phyloP scores from a whole-genome alignment of 768 basidiomycete species.

The Dacryopinax spathularia region DNA sequence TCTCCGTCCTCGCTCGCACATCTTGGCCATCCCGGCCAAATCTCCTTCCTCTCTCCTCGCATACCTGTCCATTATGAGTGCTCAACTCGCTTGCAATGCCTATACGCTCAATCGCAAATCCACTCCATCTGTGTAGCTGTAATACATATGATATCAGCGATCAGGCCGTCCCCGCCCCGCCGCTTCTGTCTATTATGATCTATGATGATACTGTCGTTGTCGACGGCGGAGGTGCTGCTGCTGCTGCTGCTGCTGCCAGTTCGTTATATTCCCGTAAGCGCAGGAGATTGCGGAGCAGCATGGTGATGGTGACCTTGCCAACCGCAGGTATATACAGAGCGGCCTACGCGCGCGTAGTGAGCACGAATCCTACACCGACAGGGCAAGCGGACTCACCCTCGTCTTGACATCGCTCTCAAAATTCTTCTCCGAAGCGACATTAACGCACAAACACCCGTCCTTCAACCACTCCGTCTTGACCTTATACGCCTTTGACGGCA shows the following conservation, averaged over 20 bases:
- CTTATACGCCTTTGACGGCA: slow-evolving; percentile 74
- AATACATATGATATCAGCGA: slow-evolving; percentile 5
- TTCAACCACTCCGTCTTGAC: slow-evolving; percentile 79
- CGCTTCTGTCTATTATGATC: neutral
- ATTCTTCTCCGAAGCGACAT: slow-evolving; percentile 91
- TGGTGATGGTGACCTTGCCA: slow-evolving; percentile 94
- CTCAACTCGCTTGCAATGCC: neutral
- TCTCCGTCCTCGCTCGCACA: neutral
- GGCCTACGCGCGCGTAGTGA: slow-evolving; percentile 42
- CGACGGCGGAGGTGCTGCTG: no score
- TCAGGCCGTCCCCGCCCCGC: neutral
- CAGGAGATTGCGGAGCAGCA: slow-evolving; percentile 80
- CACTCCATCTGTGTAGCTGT: slow-evolving; percentile 4
- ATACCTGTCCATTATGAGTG: slow-evolving; percentile 1
- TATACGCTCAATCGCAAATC: slow-evolving; percentile 3
- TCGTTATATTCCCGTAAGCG: slow-evolving; percentile 5
- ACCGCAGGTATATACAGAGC: slow-evolving; percentile 90
- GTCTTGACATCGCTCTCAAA: slow-evolving; percentile 87
- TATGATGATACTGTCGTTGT: neutral
- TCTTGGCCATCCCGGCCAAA: neutral
- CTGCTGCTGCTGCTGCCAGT: neutral
- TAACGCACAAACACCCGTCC: slow-evolving; percentile 85
- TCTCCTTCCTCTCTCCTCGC: slow-evolving; percentile 1
- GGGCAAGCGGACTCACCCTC: slow-evolving; percentile 41
- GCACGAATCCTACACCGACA: slow-evolving; percentile 1